A percentile compares a stretch with the other conserved stretches of the same genome.
Conservation (phyloP, 768 basidiomycete species). For the Erythrobasidium yunnanense region DNA sequence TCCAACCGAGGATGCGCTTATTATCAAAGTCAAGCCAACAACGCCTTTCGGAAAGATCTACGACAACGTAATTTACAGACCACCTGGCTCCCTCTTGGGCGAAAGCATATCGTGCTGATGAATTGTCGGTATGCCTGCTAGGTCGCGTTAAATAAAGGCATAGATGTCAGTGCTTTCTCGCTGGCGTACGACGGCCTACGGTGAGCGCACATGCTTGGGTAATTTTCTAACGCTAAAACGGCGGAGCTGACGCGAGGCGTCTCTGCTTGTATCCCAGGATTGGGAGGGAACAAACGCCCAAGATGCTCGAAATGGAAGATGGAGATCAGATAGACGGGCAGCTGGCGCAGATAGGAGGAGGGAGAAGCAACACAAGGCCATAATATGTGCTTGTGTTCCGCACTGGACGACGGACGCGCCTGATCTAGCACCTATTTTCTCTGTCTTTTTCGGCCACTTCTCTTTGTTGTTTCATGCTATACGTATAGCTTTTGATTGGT, state of each 20-base stretch:
- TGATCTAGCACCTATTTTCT: too few species aligned
- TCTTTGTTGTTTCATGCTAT: too few species aligned
- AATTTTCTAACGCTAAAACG: not conserved
- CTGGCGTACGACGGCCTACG: slow-evolving; percentile 16
- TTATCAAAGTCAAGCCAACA: slow-evolving; percentile 5
- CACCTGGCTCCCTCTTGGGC: not conserved
- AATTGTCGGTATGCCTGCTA: not conserved
- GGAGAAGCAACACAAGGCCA: too few species aligned
- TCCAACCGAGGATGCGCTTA: not conserved
- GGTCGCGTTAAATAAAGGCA: slow-evolving; percentile 17
- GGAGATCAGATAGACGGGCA: slow-evolving; percentile 26
- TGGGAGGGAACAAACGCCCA: not conserved
- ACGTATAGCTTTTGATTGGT: too few species aligned
- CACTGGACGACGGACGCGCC: too few species aligned
- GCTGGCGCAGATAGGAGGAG: slow-evolving; percentile 17
- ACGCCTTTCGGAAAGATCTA: slow-evolving; percentile 20
- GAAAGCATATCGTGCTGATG: too few species aligned
- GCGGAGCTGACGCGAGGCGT: not conserved
- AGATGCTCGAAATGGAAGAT: slow-evolving; percentile 20
- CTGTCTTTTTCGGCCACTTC: too few species aligned
- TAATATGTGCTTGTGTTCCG: too few species aligned
- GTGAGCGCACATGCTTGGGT: not conserved
- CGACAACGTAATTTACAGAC: not conserved
- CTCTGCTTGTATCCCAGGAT: not conserved
- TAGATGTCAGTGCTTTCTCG: not conserved